Conservation (phyloP, 2,329 filamentous ascomycete species). For the Nemania abortiva region DNA sequence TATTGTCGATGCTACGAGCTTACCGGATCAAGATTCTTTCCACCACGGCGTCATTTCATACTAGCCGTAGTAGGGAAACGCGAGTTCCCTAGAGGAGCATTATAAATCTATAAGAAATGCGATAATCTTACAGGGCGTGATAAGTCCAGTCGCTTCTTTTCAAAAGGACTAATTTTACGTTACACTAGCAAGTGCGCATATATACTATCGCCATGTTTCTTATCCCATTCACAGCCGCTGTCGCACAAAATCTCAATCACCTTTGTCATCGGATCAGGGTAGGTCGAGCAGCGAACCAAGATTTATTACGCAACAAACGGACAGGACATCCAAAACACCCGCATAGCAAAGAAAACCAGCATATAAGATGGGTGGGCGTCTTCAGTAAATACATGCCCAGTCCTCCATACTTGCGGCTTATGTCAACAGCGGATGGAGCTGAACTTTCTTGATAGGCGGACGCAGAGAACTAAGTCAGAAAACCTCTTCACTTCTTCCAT, state of each 20-base stretch:
- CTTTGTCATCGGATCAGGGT: slow-evolving; percentile 34
- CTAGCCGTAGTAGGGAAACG: not conserved
- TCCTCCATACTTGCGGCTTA: not conserved
- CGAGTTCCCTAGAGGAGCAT: not conserved
- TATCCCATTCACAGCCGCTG: not conserved
- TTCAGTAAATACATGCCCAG: not conserved
- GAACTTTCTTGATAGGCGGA: slow-evolving; percentile 1
- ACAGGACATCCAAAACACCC: slow-evolving; percentile 5
- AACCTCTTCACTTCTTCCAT: not conserved
- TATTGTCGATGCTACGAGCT: not conserved
- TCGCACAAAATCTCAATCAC: slow-evolving; percentile 25
- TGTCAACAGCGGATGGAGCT: not conserved
- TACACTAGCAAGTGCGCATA: slow-evolving; percentile 2
- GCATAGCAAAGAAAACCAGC: not conserved
- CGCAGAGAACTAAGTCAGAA: slow-evolving; percentile 1
- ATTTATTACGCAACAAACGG: slow-evolving; percentile 5
- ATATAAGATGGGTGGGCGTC: slow-evolving; percentile 7
- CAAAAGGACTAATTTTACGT: not conserved
- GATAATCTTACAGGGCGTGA: not conserved
- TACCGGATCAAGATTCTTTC: too few relatives aligned
- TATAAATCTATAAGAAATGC: not conserved
- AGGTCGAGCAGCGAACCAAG: not conserved
- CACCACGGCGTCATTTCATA: not conserved
- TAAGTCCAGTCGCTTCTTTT: not conserved
- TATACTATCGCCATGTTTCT: not conserved